Evolutionary conservation across 1,284 basidiomycete species (phyloP), one percentile per base, ranked within the genome.

Genomic region (Trametes hirsuta): DNA sequence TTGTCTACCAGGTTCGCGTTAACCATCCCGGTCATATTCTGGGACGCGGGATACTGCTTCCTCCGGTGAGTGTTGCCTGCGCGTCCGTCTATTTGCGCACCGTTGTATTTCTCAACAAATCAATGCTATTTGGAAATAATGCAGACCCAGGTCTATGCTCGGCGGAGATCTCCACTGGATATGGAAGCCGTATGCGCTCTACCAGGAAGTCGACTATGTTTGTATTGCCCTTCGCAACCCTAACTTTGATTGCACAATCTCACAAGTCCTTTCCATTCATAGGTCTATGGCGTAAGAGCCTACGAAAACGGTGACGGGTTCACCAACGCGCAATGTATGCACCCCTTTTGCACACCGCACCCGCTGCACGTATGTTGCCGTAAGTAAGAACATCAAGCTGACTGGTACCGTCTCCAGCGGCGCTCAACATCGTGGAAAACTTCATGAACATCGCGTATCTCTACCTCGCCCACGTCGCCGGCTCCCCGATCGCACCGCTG

Each of bases 91-190:
- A 24, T 30, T 4, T 30, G 12, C 37, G 36, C 15, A 3, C 18
- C 14, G 12, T 11, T 21, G 15, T 21, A 9, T 41, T 22, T 9
- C 21, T 51, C 8, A 49, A 15, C 12, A 30, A n/a, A 25, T 34
- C 5, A 21, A 44, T 35, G 47, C 37, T 34, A 25, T 9, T 40
- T 14, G 21, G 42, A 47, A 24, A 37, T 11, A 21, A 47, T 41
- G 35, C 56, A 84, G 85, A 49, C 88, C 86, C 4, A 79, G 85
- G 24, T 86, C 84, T 6, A 84, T 90, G 80, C 69, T 72, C n/a
- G 93, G 91, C 1, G 94, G 94, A 1, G 91, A 94, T 75, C 78
- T 94, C 41, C 87, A 93, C 66, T 95, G 91, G 92, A 84, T 95
- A 49, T 96, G 93, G 94, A 79, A 83, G 63, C 92, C 92, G 1